Evolutionary conservation across 495 filamentous ascomycete genomes (phyloP).

Genomic region (Trichoderma erinaceum): DNA sequence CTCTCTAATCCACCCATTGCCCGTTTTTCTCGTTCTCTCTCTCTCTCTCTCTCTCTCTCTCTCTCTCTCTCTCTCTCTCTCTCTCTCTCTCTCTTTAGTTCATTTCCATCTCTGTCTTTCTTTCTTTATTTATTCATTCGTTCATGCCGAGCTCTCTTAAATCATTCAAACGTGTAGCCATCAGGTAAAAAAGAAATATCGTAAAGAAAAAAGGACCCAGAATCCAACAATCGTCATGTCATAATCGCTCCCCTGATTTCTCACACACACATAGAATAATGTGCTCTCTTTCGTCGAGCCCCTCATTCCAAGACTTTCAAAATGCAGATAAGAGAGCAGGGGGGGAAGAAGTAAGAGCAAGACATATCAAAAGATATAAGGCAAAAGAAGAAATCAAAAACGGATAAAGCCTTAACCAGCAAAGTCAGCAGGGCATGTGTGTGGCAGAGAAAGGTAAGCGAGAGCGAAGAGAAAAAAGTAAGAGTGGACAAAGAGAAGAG

Average conservation of each 20-base stretch:
- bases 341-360: not conserved
- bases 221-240: conserved; percentile 15
- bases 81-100: not conserved
- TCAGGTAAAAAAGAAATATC: not conserved
- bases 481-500: not conserved
- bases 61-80: not conserved
- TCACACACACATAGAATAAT: not conserved
- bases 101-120: not conserved
- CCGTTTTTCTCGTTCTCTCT: not conserved
- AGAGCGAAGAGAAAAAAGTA: not conserved
- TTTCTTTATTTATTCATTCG: not conserved
- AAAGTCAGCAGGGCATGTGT: conserved; percentile 5
- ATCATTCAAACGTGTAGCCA: not conserved
- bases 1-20: not conserved
- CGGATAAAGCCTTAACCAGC: conserved; percentile 8
- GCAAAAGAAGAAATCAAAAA: conserved; percentile 7
- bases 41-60: not conserved
- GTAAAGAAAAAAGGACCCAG: not conserved
- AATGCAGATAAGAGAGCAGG: conserved; percentile 4
- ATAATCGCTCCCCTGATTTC: conserved; percentile 9
- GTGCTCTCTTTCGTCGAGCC: not conserved
- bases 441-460: not conserved
- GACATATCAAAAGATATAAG: conserved; percentile 8
- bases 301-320: not conserved
- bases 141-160: not conserved